Evolutionary conservation across 1,284 basidiomycete genomes (phyloP).

Genomic region (Pseudozyma pruni): DNA sequence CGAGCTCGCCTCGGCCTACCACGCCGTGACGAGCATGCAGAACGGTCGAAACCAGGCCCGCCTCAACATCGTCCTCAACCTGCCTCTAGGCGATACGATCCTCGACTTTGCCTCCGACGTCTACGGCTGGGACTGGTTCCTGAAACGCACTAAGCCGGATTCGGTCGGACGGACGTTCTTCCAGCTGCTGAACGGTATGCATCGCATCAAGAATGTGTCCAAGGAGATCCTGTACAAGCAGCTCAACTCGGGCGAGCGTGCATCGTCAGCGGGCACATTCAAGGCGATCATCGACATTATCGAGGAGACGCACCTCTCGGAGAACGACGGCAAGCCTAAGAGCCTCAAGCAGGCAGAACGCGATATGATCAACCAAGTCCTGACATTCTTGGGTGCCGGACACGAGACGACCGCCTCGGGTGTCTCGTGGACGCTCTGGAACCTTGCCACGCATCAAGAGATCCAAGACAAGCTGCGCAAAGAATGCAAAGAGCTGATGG

Average conservation of each 20-base stretch:
- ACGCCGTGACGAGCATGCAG: slow-evolving; percentile 57
- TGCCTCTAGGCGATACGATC: slow-evolving; percentile 49
- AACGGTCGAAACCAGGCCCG: slow-evolving; percentile 51
- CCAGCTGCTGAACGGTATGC: slow-evolving; percentile 43
- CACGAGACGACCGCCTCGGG: slow-evolving; percentile 74
- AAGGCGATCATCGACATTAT: slow-evolving; percentile 52
- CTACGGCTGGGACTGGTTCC: slow-evolving; percentile 14
- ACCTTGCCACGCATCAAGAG: slow-evolving; percentile 73
- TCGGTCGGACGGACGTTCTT: slow-evolving; percentile 6
- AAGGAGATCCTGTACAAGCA: slow-evolving; percentile 54
- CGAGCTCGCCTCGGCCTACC: slow-evolving; percentile 59
- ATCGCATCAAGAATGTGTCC: slow-evolving; percentile 50
- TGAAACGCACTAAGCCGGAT: slow-evolving; percentile 2
- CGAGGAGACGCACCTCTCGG: slow-evolving; percentile 34
- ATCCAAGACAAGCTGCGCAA: slow-evolving; percentile 74
- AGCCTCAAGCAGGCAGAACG: slow-evolving; percentile 49
- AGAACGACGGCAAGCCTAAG: slow-evolving; percentile 48
- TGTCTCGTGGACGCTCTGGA: slow-evolving; percentile 79
- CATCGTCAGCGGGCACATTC: slow-evolving; percentile 10
- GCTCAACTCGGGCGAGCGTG: slow-evolving; percentile 43
- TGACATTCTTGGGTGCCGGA: slow-evolving; percentile 59
- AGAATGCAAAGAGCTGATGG: slow-evolving; percentile 70
- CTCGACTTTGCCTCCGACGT: slow-evolving; percentile 26
- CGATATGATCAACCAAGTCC: slow-evolving; percentile 53
- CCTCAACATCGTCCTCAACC: slow-evolving; percentile 54